phyloP scores from a whole-genome alignment of 495 filamentous ascomycete genomes.

The Hamigera avellanea region DNA sequence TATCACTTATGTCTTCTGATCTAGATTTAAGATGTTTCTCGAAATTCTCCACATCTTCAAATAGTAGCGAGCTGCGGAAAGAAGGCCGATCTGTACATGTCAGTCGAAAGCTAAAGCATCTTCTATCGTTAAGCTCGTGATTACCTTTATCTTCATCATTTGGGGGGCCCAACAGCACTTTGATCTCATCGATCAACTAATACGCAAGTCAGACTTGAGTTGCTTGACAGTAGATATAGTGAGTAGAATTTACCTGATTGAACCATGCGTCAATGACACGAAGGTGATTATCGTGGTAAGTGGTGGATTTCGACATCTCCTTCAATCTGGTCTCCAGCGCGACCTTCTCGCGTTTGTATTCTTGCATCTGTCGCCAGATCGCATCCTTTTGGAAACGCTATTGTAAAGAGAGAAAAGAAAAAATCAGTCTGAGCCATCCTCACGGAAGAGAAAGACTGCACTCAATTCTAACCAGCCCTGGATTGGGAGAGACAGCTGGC shows the following conservation, averaged over 20 bases:
- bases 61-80: constrained; percentile 24
- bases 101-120: not conserved
- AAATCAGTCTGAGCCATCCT: too few relatives aligned
- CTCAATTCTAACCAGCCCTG: too few relatives aligned
- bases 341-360: constrained; percentile 83
- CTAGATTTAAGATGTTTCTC: constrained; percentile 58
- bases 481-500: not conserved
- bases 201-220: too few relatives aligned
- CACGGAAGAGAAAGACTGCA: too few relatives aligned
- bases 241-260: constrained; percentile 81
- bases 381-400: constrained; percentile 96
- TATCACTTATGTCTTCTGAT: constrained; percentile 48
- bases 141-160: constrained; percentile 46
- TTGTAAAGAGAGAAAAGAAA: constrained; percentile 1
- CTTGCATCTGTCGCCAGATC: constrained; percentile 92
- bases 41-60: constrained; percentile 46
- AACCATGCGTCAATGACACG: constrained; percentile 87
- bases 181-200: constrained; percentile 79
- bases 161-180: constrained; percentile 47
- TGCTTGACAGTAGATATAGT: too few relatives aligned
- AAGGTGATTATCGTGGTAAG: constrained; percentile 83
- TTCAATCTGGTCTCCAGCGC: constrained; percentile 64
- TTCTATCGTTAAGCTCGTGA: constrained; percentile 4
- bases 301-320: constrained; percentile 61
- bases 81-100: constrained; percentile 8